Base-by-base conservation (phyloP, 257 asterid species). In the Solanum bukasovii region DNA sequence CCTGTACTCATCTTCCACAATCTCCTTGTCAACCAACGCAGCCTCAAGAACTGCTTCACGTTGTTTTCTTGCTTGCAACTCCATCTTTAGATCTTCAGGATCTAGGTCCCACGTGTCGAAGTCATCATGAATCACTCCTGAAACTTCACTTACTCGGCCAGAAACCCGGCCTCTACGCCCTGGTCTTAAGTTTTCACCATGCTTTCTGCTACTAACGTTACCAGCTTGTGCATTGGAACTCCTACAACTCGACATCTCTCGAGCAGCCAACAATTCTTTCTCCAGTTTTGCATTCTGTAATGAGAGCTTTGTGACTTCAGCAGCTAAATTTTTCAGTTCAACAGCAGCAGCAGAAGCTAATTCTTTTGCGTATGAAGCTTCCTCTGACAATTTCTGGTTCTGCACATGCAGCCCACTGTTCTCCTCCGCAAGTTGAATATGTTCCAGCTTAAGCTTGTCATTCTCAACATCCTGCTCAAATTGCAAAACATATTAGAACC, bases 261-360 rank as follows among this genome's bases (percentile, higher is more conserved):
- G 94, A 91, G 95, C 91, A 78, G 96, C 92, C 84, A 88, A 91
- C 88, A 95, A 34, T 90, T 97, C 98, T 92, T 94, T 97, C 85
- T 95, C 98, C 67, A 97, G 88, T 90, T 94, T 96, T 68, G 96
- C 95, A 20, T 95, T 96, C 74, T 92, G 99, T 44, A 97, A 42
- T 12, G 99, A 97, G 82, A 96, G 93, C 91, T 96, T 97, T 63
- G 99, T 97, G 86, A 97, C 98, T 93, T 97, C 99, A 72, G 96
- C 94, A 49, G 99, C 98, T 90, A 97, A 91, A 90, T 91, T 96
- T 92, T 97, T 97, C 86, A 97, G 91, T 89, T 97, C 99, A 52
- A 94, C 94, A 16, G 99, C 99, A 84, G 99, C 99, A 81, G 99
- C 99, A 89, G 99, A 95, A 63, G 99, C 99, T 88, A 97, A 93